Percentiles rank a stretch among this genome's conserved stretches.
Conservation (phyloP, 2,329 filamentous ascomycete species). For the Ceratocystis variospora region DNA sequence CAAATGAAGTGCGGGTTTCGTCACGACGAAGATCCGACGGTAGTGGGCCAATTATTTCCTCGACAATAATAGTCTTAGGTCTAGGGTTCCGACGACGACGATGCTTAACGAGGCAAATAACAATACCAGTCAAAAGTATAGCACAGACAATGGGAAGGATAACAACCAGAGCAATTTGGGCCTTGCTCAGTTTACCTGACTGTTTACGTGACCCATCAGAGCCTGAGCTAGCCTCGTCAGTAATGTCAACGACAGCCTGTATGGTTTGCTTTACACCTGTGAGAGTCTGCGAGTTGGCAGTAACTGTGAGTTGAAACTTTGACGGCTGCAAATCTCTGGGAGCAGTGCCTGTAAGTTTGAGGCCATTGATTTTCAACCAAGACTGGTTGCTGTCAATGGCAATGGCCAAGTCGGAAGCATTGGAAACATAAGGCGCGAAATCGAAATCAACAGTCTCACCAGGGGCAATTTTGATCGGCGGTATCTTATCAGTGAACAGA, state of each 20-base stretch:
- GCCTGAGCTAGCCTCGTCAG: conserved; percentile 23
- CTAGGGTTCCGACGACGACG: conserved; percentile 24
- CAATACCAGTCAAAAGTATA: conserved; percentile 25
- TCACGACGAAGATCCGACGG: conserved; percentile 14
- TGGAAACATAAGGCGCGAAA: conserved; percentile 31
- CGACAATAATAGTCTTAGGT: conserved; percentile 13
- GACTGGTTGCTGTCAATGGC: conserved; percentile 28
- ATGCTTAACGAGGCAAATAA: conserved; percentile 27
- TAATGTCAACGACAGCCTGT: conserved; percentile 27
- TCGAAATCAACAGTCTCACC: conserved; percentile 33
- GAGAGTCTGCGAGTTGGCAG: conserved; percentile 18
- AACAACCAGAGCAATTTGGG: conserved; percentile 31
- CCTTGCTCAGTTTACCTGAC: conserved; percentile 18
- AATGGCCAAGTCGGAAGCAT: conserved; percentile 29
- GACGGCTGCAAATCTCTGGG: conserved; percentile 22
- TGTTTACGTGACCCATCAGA: conserved; percentile 22
- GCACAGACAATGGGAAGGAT: conserved; percentile 32
- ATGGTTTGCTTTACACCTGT: conserved; percentile 16
- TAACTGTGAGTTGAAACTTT: conserved; percentile 9
- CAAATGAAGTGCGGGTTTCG: conserved; percentile 13
- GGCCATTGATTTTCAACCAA: conserved; percentile 33
- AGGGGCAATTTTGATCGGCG: conserved; percentile 29
- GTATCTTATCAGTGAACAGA: conserved; percentile 29
- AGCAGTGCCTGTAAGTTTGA: conserved; percentile 31
- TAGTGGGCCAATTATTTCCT: conserved; percentile 13